Evolutionary conservation across 805 yeast species (phyloP), one percentile per base, ranked within the genome.

Genomic region (Suhomyces tanzawaensis): DNA sequence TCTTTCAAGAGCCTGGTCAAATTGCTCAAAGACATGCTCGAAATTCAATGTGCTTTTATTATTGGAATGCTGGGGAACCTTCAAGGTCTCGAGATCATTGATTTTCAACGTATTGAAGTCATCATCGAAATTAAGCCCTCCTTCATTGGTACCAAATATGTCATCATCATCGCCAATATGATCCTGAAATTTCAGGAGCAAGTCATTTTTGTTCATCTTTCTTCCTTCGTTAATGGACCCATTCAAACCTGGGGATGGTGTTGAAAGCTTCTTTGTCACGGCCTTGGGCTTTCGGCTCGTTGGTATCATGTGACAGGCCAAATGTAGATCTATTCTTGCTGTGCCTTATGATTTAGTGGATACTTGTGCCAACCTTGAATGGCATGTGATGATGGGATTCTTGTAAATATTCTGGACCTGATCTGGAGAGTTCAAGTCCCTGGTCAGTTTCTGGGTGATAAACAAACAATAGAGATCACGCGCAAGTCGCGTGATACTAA

Each of bases 91-190:
- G 8, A 37, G 8, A 12, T 45, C 43, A 15, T 37, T 42, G 8
- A 53, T 37, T 28, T 51, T 49, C 14, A 60, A 37, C 12, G 61
- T 58, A 29, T 53, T 50, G 46, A 58, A 59, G 15, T 57, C 61
- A 21, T 53, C 57, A 15, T 54, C 61, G 12, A 57, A 39, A 19
- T 39, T 48, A 27, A 46, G 40, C 13, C 42, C 46, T 4, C 48
- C 57, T 35, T 48, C 49, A 14, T 39, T 48, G n/a, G 52, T 46
- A 9, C 60, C 63, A 45, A 60, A 55, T 11, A 58, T 53, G 34
- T 57, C 58, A 19, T 45, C 47, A n/a, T 45, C 52, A 15, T 34
- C 40, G 13, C 29, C 19, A 11, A 25, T 43, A 12, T 32, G 25
- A 30, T 51, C 56, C 30, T 52, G 58, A 40, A 41, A 60, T 34